Base-by-base conservation (phyloP, 495 filamentous ascomycete genomes). In the Schizothecium vesticola region DNA sequence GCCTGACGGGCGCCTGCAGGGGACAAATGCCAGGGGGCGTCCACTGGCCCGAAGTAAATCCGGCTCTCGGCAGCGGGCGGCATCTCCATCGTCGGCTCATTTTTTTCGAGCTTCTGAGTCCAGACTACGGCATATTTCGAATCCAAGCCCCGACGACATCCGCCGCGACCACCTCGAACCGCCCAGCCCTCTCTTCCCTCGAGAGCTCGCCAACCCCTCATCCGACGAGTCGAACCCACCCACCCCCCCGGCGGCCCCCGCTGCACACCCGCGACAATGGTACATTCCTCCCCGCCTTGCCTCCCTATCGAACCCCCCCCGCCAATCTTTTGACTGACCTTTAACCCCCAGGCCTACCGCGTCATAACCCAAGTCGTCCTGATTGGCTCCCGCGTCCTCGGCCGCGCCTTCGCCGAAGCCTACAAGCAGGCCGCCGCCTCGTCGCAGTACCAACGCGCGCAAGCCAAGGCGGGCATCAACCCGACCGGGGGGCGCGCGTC, bases 291-390 rank as follows among this genome's bases (percentile, higher is more conserved):
- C 58, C 56, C 33, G 25, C 6, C 23, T 36, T 21, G 12, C 33
- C 65, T 55, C 29, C 23, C 57, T 9, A n/a, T 9, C 64, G 33
- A 43, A 43, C 21, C 22, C 12, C 64, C 43, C 26, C 23, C 0
- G 13, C 33, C 65, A 19, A 59, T 19, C 1, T 33, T 21, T 10
- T 22, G 28, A 11, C 16, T 51, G 7, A 24, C 7, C 56, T 60
- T 59, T 26, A 16, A 24, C 31, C 19, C 22, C 61, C 75, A 99
- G 95, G 95, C 95, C 75, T 93, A 99, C 83, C 91, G 94, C 77
- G 90, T 96, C 78, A 90, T 99, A 81, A 89, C 91, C 67, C 93
- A 97, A 86, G 90, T 97, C 79, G 87, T 97, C 83, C 70, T 98
- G 68, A 90, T 92, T 75, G 94, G 94, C 81, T 83, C 88, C 68